A percentile compares a stretch with the other conserved stretches of the same genome.
Evolutionary conservation across 768 basidiomycete species (phyloP).

Genomic region (Calocybe cyanea): DNA sequence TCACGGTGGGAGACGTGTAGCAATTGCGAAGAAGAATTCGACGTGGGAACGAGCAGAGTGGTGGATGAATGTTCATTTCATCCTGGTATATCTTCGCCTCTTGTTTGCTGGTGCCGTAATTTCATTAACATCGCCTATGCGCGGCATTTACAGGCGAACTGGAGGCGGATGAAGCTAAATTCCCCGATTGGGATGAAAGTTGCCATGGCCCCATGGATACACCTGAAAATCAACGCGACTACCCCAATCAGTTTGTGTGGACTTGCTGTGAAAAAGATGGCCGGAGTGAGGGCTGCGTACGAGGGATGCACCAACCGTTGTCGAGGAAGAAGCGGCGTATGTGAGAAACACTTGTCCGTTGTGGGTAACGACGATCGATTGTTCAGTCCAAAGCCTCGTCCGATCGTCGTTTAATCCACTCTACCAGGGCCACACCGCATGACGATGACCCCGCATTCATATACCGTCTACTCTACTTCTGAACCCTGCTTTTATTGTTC

Average conservation of each 20-base stretch:
- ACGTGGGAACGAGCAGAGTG: slow-evolving; percentile 31
- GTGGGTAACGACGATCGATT: too few relatives aligned
- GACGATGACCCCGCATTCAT: too few relatives aligned
- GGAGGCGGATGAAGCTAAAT: slow-evolving; percentile 34
- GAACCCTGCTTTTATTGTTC: slow-evolving; percentile 16
- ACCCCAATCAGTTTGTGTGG: slow-evolving; percentile 49
- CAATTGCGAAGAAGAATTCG: slow-evolving; percentile 47
- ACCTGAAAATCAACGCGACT: slow-evolving; percentile 31
- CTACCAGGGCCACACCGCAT: too few relatives aligned
- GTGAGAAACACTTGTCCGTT: too few relatives aligned
- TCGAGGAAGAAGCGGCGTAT: slow-evolving; percentile 33
- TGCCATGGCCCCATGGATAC: slow-evolving; percentile 46
- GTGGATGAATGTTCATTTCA: slow-evolving; percentile 47
- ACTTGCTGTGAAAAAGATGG: slow-evolving; percentile 44
- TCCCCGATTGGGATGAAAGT: slow-evolving; percentile 45
- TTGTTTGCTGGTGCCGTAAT: not conserved
- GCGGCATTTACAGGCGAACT: slow-evolving; percentile 32
- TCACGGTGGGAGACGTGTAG: slow-evolving; percentile 44
- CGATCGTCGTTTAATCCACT: too few relatives aligned
- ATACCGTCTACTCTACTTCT: slow-evolving; percentile 5
- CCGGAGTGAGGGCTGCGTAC: slow-evolving; percentile 34
- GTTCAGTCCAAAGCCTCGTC: too few relatives aligned
- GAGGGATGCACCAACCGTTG: slow-evolving; percentile 29
- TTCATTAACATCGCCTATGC: not conserved
- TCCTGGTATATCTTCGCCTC: slow-evolving; percentile 35